A percentile compares a stretch with the other conserved stretches of the same genome.
Conservation (phyloP, 2,329 filamentous ascomycete species). For the Clarireedia monteithiana region DNA sequence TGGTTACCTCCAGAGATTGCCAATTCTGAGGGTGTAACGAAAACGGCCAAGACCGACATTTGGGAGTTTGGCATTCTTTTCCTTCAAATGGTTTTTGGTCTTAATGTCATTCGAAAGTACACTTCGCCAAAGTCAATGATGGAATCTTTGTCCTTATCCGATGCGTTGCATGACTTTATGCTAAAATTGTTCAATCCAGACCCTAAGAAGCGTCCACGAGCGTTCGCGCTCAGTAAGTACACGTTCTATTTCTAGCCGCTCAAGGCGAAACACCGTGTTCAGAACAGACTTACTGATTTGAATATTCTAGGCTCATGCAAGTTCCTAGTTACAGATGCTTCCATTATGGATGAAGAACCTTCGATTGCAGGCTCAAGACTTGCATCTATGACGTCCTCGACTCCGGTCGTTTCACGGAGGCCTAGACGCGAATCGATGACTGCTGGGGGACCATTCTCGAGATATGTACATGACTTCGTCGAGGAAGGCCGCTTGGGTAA, state of each 20-base stretch:
- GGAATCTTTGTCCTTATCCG: constrained; percentile 63
- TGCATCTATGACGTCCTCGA: constrained; percentile 35
- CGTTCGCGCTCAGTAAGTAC: constrained; percentile 54
- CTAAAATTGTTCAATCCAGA: constrained; percentile 79
- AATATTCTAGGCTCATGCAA: constrained; percentile 42
- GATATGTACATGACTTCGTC: constrained; percentile 84
- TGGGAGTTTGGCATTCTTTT: constrained; percentile 94
- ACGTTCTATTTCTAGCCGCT: neutral
- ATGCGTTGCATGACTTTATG: constrained; percentile 71
- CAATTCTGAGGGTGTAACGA: constrained; percentile 50
- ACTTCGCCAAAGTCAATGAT: constrained; percentile 70
- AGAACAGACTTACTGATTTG: neutral
- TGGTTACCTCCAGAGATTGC: constrained; percentile 78
- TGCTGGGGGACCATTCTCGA: constrained; percentile 40
- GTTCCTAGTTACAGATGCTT: constrained; percentile 58
- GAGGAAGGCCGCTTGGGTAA: constrained; percentile 85
- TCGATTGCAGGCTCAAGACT: constrained; percentile 33
- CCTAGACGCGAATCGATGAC: constrained; percentile 56
- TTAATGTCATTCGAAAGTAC: constrained; percentile 68
- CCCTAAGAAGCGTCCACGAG: constrained; percentile 74
- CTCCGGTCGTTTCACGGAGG: constrained; percentile 37
- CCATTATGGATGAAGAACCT: constrained; percentile 38
- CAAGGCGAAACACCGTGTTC: neutral
- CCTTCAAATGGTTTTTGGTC: constrained; percentile 87
- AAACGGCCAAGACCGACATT: constrained; percentile 76